Evolutionary conservation across 768 basidiomycete species (phyloP).

Genomic region (Megacollybia marginata): DNA sequence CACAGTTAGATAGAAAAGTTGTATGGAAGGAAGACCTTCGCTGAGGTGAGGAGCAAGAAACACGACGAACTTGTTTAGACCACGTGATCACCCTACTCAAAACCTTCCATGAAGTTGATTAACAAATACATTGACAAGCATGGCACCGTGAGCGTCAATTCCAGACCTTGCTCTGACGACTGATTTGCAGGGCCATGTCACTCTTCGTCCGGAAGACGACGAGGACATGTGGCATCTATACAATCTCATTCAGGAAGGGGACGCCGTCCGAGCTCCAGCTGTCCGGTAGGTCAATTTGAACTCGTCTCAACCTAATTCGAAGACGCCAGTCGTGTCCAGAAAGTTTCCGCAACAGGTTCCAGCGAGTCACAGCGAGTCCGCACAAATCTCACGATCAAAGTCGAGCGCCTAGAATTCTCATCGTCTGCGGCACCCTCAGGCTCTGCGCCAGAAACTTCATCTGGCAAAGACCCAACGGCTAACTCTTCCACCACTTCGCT

Average conservation of each 20-base stretch:
- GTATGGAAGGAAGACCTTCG: too few relatives aligned
- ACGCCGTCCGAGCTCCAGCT: slow-evolving; percentile 79
- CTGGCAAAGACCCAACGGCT: slow-evolving; percentile 21
- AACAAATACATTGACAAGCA: slow-evolving; percentile 80
- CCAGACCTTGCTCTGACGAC: slow-evolving; percentile 2
- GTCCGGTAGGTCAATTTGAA: slow-evolving; percentile 46
- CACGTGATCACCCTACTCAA: too few relatives aligned
- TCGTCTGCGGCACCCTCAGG: slow-evolving; percentile 52
- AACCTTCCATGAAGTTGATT: slow-evolving; percentile 81
- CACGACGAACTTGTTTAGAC: too few relatives aligned
- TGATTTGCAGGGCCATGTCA: slow-evolving; percentile 76
- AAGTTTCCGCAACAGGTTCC: slow-evolving; percentile 86
- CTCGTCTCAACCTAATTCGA: background rate
- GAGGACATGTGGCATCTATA: slow-evolving; percentile 99
- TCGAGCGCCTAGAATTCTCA: slow-evolving; percentile 75
- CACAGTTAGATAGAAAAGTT: too few relatives aligned
- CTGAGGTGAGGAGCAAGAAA: too few relatives aligned
- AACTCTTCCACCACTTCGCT: slow-evolving; percentile 47
- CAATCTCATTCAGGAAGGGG: slow-evolving; percentile 89
- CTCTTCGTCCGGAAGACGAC: slow-evolving; percentile 92
- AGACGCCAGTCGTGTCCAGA: slow-evolving; percentile 69
- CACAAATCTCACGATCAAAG: slow-evolving; percentile 76
- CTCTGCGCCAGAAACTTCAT: slow-evolving; percentile 25
- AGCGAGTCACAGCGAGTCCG: slow-evolving; percentile 86
- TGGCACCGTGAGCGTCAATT: slow-evolving; percentile 48